Evolutionary conservation across 2,329 filamentous ascomycete species (phyloP), one percentile per base, ranked within the genome.

Genomic region (Claviceps humidiphila): DNA sequence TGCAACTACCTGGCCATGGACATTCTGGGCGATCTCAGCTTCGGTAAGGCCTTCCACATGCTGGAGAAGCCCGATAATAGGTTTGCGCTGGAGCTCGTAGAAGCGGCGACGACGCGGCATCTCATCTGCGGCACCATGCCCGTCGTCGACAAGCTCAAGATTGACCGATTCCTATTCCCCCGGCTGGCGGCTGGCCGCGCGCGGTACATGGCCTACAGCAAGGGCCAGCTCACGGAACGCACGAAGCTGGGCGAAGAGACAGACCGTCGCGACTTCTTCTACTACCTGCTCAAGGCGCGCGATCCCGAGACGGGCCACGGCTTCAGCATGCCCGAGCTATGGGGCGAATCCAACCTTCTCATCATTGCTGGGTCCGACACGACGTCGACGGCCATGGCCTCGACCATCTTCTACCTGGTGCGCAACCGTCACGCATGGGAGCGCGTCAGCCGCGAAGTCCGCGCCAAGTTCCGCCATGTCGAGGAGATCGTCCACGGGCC

Each of bases 361-460:
- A 84, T 86, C 69, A 84, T 85, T 56, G 83, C 82, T 9, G 83
- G 83, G 37, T 83, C 81, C 30, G 84, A 87, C 61, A 87, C 84
- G 0, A 87, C 83, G 1, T 84, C 82, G 0, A 87, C 82, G 1
- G 81, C 82, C 65, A 70, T 82, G 74, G 76, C 80, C 3, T 76
- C 78, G 1, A 80, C 78, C 0, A 59, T 83, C 11, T 84, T 82
- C 67, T 83, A 84, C 64, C 75, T 84, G 17, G 73, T 74, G 37
- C 77, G 77, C 53, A 73, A 72, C 66, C 68, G 73, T 0, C 59
- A 61, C 1, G 72, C 74, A 0, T 68, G 82, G 2, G 61, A 67
- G 22, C 72, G 66, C 50, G 76, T 69, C 2, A 73, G 68, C 2
- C 64, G 66, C 5, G 80, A 83, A 60, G 68, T 84, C 38, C 75